Percentiles rank a stretch among this genome's conserved stretches.
phyloP scores from a whole-genome alignment of 2,329 filamentous ascomycete species.

The Blastomyces emzantsi region DNA sequence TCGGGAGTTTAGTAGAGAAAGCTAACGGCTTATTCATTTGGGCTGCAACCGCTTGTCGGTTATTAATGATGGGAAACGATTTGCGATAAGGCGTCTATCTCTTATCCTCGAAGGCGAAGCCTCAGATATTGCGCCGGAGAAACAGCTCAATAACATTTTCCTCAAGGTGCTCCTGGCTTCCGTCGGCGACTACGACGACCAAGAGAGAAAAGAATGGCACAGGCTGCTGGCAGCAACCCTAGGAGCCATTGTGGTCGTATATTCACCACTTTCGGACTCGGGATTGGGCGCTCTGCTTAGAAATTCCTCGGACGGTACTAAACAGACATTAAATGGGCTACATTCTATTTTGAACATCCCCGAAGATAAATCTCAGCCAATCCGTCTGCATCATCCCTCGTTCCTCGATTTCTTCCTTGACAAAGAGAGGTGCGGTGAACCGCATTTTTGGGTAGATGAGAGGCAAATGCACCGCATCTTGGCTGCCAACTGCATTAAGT shows the following conservation, averaged over 20 bases:
- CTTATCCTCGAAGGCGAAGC: background rate
- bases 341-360: background rate
- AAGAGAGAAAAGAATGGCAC: background rate
- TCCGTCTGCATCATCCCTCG: slow-evolving; percentile 1
- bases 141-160: background rate
- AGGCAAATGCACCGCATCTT: background rate
- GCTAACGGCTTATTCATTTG: slow-evolving; percentile 26
- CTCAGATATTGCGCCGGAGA: background rate
- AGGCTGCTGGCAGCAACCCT: background rate
- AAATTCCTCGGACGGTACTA: background rate
- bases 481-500: background rate
- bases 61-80: slow-evolving; percentile 18
- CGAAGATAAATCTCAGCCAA: background rate
- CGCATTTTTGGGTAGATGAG: background rate
- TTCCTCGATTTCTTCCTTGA: background rate
- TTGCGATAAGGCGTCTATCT: background rate
- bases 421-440: background rate
- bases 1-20: slow-evolving; percentile 22
- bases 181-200: background rate
- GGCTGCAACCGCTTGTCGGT: slow-evolving; percentile 22
- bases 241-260: background rate
- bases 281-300: background rate
- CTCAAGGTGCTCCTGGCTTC: slow-evolving; percentile 1
- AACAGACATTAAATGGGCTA: background rate
- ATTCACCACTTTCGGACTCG: background rate